Evolutionary conservation across 305 asterid genomes (phyloP), one percentile per base, ranked within the genome.

Genomic region (Nicotiana rustica): DNA sequence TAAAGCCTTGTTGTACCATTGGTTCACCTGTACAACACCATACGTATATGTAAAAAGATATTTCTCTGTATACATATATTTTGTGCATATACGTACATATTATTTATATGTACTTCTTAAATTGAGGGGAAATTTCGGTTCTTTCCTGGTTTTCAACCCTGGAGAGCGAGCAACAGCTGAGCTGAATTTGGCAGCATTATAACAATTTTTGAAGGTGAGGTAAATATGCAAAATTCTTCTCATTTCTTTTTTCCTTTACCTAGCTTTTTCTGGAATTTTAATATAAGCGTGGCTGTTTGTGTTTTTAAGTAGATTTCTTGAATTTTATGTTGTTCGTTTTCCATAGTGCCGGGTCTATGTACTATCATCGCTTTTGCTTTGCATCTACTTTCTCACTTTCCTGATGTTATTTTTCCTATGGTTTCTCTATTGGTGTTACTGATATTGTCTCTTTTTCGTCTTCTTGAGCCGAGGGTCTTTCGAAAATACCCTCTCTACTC

Each of bases 171-270:
- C 80, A 4, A 65, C 10, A 15, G 65, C 55, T 66, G 66, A 55
- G 80, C 80, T 55, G 49, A 76, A 15, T 55, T 76, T 76, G n/a
- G 80, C 66, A 76, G 31, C 66, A 75, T 15, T 75, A 7, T 55
- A 52, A 59, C 10, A 75, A 29, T 4, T 14, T 52, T 15, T 55
- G 41, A 17, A 75, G 80, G 41, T 19, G 33, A 76, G 66, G 49
- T 76, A 29, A 1, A 29, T 15, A 52, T 25, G 65, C 44, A 71
- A 71, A 44, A 47, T 59, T n/a, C 65, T 59, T 57, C 10, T 17
- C 5, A 61, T n/a, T 2, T 2, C 6, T 61, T 18, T 60, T 19
- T 19, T 8, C 7, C 25, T 29, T 67, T 67, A 10, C 6, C 6
- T 15, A 15, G 19, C 61, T 4, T 14, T 56, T 56, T 15, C 17